Evolutionary conservation across 306 rosid genomes (phyloP).

Genomic region (Gastrolobium villosum): DNA sequence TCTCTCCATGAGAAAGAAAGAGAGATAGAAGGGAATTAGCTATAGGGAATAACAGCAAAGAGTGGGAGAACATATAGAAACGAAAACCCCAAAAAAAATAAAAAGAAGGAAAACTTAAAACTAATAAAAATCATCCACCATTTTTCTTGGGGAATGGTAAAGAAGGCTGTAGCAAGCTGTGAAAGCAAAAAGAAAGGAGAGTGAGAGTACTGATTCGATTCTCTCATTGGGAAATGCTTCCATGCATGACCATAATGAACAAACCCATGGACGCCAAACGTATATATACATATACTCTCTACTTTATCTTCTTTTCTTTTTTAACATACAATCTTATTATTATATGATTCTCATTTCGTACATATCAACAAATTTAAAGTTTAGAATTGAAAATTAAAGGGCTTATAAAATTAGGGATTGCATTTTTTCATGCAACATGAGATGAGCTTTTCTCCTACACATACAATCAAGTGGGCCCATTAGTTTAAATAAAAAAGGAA

Average conservation of each 20-base stretch:
- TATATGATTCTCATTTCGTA: slow-evolving; percentile 24
- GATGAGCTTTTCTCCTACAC: too few relatives aligned
- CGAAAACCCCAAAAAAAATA: slow-evolving; percentile 14
- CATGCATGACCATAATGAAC: slow-evolving; percentile 75
- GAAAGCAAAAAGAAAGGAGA: slow-evolving; percentile 82
- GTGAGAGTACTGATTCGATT: slow-evolving; percentile 89
- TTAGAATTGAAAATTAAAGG: background rate
- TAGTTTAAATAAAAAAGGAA: too few relatives aligned
- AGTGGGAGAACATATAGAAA: slow-evolving; percentile 34
- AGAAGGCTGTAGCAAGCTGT: slow-evolving; percentile 95
- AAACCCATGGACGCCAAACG: slow-evolving; percentile 54
- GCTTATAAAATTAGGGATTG: slow-evolving; percentile 25
- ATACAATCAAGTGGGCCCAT: too few relatives aligned
- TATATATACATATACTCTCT: slow-evolving; percentile 56
- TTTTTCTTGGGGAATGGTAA: slow-evolving; percentile 91
- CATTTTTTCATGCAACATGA: too few relatives aligned
- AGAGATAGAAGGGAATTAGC: slow-evolving; percentile 3
- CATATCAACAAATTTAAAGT: background rate
- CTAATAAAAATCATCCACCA: slow-evolving; percentile 59
- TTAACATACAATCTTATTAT: slow-evolving; percentile 11
- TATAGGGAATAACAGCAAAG: slow-evolving; percentile 13
- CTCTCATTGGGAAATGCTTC: slow-evolving; percentile 95
- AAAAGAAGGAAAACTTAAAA: slow-evolving; percentile 7
- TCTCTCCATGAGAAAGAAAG: slow-evolving; percentile 20
- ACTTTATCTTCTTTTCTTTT: slow-evolving; percentile 58